Conservation (phyloP, 2,329 filamentous ascomycete species). For the Ophiostoma novo-ulmi region DNA sequence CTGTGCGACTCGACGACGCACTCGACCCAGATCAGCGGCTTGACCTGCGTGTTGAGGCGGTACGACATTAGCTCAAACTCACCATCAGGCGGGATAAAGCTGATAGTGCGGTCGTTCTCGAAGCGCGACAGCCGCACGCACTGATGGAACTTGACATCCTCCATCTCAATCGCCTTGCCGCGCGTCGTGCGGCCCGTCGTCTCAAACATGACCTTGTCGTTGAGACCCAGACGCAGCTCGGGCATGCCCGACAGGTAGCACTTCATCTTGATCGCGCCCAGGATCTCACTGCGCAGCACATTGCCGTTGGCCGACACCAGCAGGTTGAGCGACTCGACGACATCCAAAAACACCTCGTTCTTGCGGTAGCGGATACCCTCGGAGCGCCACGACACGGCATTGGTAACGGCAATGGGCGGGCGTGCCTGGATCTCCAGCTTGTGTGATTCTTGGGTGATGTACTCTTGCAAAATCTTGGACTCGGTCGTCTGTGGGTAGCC, state of each 20-base stretch:
- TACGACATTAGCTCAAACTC: slow-evolving; percentile 99
- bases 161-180: slow-evolving; percentile 98
- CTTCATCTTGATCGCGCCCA: slow-evolving; percentile 99
- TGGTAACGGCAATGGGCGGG: slow-evolving; percentile 95
- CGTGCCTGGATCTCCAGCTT: slow-evolving; percentile 95
- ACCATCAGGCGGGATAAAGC: slow-evolving; percentile 95
- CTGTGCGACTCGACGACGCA: slow-evolving; percentile 95
- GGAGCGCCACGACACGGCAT: slow-evolving; percentile 95
- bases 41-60: slow-evolving; percentile 95
- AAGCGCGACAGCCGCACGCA: slow-evolving; percentile 93
- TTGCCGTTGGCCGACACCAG: slow-evolving; percentile 92
- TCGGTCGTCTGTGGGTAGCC: slow-evolving; percentile 98
- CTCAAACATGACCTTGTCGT: slow-evolving; percentile 99
- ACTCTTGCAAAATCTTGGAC: slow-evolving; percentile 96
- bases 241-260: slow-evolving; percentile 99
- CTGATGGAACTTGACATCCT: slow-evolving; percentile 99
- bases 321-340: slow-evolving; percentile 93
- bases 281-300: slow-evolving; percentile 89
- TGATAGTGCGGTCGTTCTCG: slow-evolving; percentile 97
- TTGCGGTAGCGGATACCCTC: slow-evolving; percentile 98
- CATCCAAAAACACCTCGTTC: slow-evolving; percentile 98
- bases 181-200: slow-evolving; percentile 89
- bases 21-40: slow-evolving; percentile 98
- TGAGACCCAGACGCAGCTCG: slow-evolving; percentile 85
- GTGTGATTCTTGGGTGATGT: slow-evolving; percentile 98